These are phyloP conservation scores for Calonectria pseudoreteaudii DNA, from an alignment of 2,329 filamentous ascomycete species.

Conservation along the genomic window DNA sequence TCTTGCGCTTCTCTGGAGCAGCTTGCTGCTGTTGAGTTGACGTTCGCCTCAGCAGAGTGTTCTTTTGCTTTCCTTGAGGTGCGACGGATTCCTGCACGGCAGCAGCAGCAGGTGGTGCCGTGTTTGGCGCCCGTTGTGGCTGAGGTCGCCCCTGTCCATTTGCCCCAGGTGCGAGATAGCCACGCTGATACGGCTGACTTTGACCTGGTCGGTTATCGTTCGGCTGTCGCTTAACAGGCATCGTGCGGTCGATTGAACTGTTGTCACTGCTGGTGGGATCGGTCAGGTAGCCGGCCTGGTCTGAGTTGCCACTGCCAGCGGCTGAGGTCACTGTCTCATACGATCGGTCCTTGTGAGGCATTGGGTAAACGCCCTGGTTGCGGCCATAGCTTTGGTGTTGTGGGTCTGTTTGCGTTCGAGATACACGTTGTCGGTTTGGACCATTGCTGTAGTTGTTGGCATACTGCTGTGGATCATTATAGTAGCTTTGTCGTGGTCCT, in stretches of 20 bases:
- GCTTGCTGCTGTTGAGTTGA: constrained; percentile 41
- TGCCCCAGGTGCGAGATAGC: constrained; percentile 51
- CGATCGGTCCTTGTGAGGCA: constrained; percentile 78
- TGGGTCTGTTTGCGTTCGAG: constrained; percentile 61
- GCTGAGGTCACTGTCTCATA: constrained; percentile 89
- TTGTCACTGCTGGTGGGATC: constrained; percentile 91
- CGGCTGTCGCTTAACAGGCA: constrained; percentile 65
- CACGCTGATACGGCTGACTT: constrained; percentile 53
- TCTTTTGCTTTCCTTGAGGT: constrained; percentile 44
- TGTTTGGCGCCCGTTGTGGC: constrained; percentile 39
- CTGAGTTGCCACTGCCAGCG: constrained; percentile 78
- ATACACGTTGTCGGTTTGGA: constrained; percentile 44
- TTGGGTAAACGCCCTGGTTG: constrained; percentile 61
- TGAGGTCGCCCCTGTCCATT: constrained; percentile 40
- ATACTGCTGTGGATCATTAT: constrained; percentile 55
- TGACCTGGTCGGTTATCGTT: constrained; percentile 73
- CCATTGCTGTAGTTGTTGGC: constrained; percentile 47
- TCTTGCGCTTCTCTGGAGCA: constrained; percentile 80
- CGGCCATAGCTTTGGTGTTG: constrained; percentile 53
- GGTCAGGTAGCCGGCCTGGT: constrained; percentile 83
- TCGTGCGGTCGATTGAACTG: constrained; percentile 85
- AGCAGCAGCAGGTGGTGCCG: constrained; percentile 35
- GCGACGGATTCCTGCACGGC: constrained; percentile 28
- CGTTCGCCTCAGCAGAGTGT: constrained; percentile 44
- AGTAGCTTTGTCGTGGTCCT: constrained; percentile 54